Base-by-base conservation (phyloP, 2,329 filamentous ascomycete genomes). In the Penicillium sp. region DNA sequence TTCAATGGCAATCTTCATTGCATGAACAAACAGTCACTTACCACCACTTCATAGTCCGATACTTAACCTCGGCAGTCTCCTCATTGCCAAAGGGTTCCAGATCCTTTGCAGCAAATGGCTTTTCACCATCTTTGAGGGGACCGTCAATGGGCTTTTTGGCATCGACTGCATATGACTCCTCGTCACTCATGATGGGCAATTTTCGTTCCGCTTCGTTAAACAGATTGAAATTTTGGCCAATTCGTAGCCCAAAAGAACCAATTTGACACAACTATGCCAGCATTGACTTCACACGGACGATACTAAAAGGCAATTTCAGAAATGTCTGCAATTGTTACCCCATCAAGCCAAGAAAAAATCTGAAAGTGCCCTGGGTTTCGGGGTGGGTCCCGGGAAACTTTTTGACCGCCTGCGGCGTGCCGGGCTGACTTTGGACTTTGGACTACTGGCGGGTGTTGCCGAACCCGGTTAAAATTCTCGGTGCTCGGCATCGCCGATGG, bases 21-120 rank as follows among this genome's bases (percentile, higher is more conserved):
- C 16, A 42, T 15, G 1, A 31, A 8, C 12, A 21, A 29, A 26
- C 28, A 8, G 23, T 31, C 15, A 59, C 64, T 51, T 58, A 66
- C 65, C 65, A 68, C 65, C 79, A 82, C 42, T 70, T 69, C 72
- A 79, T 75, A 2, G 76, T 79, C 54, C 75, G 75, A 61, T 80
- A 81, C 54, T 81, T 74, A 45, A 81, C 72, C 49, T 76, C 74
- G 8, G 67, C 65, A 3, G 54, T 58, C 26, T 67, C 65, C 55
- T 74, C 72, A 60, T 72, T 64, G 2, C 72, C 71, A 56, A 74
- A 74, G 0, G 70, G 70, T 51, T 74, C 72, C 52, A 63, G 23
- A 18, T 62, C 48, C 39, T 51, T 56, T 31, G 59, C 53, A 15
- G 54, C 49, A 10, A 58, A 47, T 18, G 56, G 51, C 41, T 62